Base-by-base conservation (phyloP, 345 rosid genomes). In the Cardamine chenopodiifolia region DNA sequence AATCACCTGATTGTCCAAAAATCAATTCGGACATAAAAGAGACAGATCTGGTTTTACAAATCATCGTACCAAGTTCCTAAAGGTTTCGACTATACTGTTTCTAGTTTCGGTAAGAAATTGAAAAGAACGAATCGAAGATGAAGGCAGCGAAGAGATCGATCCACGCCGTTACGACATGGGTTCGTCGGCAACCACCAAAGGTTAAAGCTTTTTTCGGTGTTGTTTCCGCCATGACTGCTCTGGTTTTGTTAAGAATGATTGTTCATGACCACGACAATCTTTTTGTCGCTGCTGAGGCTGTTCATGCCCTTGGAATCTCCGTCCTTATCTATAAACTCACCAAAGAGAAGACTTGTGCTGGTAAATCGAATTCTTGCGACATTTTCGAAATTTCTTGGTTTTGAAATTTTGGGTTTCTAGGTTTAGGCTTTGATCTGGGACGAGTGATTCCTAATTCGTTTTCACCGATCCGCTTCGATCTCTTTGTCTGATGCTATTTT, bases 201-300 rank as follows among this genome's bases (percentile, higher is more conserved):
- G 83, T 91, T 55, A 91, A 87, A 83, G 89, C 83, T n/a, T 82
- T 88, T 72, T 80, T 89, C 45, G 90, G 86, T 11, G 85, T 85
- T 72, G 73, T 87, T 1, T 74, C 87, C n/a, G 97, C 84, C 66
- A 79, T 94, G 82, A 79, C 84, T 19, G 85, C 89, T n/a, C 86
- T 91, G 4, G 86, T 91, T 9, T 62, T 94, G 64, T 79, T 94
- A 6, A 89, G 90, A 70, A 71, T 85, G 85, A 86, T 91, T 68
- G 97, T 94, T 6, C 84, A 91, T 58, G 98, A 89, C 77, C 96
- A 93, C 81, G 92, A 91, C 74, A 94, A 87, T 78, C 93, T 94
- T 54, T 94, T 89, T 55, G 93, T 94, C 44, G 91, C 92, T 28
- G 89, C 98, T 7, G 97, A 94, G 78, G 88, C 93, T 65, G 96